Percentiles rank a stretch among this genome's conserved stretches.
phyloP scores from a whole-genome alignment of 1,284 basidiomycete genomes.

The Pseudozyma pruni region DNA sequence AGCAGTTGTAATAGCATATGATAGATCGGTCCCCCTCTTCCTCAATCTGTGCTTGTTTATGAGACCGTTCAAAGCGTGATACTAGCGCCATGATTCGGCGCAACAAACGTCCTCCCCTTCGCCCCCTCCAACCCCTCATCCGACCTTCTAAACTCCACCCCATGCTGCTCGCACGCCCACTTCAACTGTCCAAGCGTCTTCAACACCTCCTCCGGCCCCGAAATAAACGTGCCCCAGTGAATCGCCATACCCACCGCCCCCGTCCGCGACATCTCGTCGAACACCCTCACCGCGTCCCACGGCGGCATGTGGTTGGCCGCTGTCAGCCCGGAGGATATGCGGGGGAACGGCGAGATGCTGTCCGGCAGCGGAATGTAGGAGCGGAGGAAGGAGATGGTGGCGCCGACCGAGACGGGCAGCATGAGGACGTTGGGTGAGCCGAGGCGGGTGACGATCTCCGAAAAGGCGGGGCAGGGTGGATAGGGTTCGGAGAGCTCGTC shows the following conservation, averaged over 20 bases:
- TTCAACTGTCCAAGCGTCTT: conserved; percentile 41
- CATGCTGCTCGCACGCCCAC: conserved; percentile 33
- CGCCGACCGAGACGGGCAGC: conserved; percentile 65
- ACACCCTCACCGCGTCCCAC: conserved; percentile 55
- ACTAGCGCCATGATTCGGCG: conserved; percentile 43
- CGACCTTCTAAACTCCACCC: conserved; percentile 13
- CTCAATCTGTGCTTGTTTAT: too few species aligned
- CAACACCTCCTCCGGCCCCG: conserved; percentile 37
- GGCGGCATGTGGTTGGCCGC: conserved; percentile 63
- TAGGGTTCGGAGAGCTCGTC: conserved; percentile 16
- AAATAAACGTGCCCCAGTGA: conserved; percentile 51
- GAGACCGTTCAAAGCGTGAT: conserved; percentile 16
- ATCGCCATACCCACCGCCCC: conserved; percentile 34
- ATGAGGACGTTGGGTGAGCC: conserved; percentile 56
- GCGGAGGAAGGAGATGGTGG: conserved; percentile 62
- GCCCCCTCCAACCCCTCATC: background rate
- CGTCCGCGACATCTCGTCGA: conserved; percentile 39
- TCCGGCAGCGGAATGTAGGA: conserved; percentile 57
- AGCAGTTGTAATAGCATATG: background rate
- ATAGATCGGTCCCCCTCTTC: too few species aligned
- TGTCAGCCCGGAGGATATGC: conserved; percentile 53
- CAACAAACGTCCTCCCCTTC: conserved; percentile 29
- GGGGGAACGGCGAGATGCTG: conserved; percentile 53
- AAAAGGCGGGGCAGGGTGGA: conserved; percentile 61
- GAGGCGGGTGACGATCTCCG: conserved; percentile 45